A percentile compares a stretch with the other conserved stretches of the same genome.
Evolutionary conservation across 768 basidiomycete species (phyloP).

Genomic region (Candolleomyces efflorescens): DNA sequence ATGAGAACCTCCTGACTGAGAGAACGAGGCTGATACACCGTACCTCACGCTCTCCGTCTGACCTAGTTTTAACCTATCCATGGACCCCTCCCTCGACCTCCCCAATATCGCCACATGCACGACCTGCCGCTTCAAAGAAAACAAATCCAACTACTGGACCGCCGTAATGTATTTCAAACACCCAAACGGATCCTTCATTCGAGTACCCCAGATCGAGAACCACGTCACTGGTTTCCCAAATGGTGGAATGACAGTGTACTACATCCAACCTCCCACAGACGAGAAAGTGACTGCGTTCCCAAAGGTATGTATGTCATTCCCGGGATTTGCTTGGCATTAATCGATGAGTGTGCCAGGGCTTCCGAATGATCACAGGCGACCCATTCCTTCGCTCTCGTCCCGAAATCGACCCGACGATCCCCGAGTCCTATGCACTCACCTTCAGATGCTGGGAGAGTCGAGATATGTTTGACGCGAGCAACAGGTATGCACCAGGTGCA

Average conservation of each 20-base stretch:
- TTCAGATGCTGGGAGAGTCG: conserved; percentile 8
- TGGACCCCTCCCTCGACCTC: conserved; percentile 4
- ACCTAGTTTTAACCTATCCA: conserved; percentile 4
- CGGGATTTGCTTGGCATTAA: neutral
- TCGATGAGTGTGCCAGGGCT: neutral
- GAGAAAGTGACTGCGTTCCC: conserved; percentile 6
- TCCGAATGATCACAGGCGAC: conserved; percentile 10
- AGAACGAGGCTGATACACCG: no score
- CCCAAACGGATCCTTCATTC: conserved; percentile 3
- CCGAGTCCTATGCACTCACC: conserved; percentile 2
- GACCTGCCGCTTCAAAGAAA: conserved; percentile 8
- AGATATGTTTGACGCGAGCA: neutral
- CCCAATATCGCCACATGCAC: conserved; percentile 6
- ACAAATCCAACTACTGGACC: conserved; percentile 10
- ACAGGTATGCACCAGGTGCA: conserved; percentile 5
- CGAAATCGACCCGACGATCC: neutral
- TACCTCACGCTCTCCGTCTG: no score
- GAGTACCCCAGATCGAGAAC: conserved; percentile 8
- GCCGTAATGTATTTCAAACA: conserved; percentile 10
- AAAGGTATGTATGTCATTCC: conserved; percentile 3
- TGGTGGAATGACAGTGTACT: conserved; percentile 7
- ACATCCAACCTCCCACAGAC: neutral
- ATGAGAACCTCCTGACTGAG: no score
- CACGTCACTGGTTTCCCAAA: conserved; percentile 4
- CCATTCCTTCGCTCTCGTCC: conserved; percentile 2